Evolutionary conservation across 805 yeast species (phyloP).

Genomic region (Martiniozyma abietophila): DNA sequence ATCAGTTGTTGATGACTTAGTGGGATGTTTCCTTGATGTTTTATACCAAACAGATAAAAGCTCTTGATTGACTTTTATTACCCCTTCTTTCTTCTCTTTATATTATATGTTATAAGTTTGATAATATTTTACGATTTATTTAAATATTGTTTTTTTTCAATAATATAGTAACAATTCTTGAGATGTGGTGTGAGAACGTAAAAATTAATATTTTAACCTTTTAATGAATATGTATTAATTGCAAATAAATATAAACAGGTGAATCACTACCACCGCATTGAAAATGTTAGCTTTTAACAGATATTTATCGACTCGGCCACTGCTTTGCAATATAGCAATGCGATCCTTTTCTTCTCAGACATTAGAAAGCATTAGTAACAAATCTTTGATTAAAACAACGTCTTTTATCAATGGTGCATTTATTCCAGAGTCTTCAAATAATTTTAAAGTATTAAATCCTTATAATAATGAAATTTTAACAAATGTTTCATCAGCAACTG

Average conservation of each 20-base stretch:
- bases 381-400: slow-evolving; percentile 41
- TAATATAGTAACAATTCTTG: not conserved
- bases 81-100: not conserved
- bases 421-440: slow-evolving; percentile 27
- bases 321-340: not conserved
- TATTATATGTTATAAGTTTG: not conserved
- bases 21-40: slow-evolving; percentile 74
- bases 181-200: not conserved
- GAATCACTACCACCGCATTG: too few species aligned
- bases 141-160: too few species aligned
- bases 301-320: too few species aligned
- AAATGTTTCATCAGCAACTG: slow-evolving; percentile 42
- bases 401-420: slow-evolving; percentile 64
- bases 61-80: not conserved
- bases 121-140: not conserved
- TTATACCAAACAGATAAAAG: slow-evolving; percentile 46
- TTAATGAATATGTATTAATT: too few species aligned
- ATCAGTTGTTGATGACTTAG: slow-evolving; percentile 73
- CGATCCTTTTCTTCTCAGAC: slow-evolving; percentile 6
- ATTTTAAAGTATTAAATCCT: slow-evolving; percentile 67
- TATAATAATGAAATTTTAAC: slow-evolving; percentile 45
- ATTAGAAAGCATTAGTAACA: slow-evolving; percentile 27
- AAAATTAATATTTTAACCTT: not conserved
- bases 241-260: too few species aligned
- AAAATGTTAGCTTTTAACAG: too few species aligned